Conservation (phyloP, 495 filamentous ascomycete genomes). For the Aspergillus haitiensis region DNA sequence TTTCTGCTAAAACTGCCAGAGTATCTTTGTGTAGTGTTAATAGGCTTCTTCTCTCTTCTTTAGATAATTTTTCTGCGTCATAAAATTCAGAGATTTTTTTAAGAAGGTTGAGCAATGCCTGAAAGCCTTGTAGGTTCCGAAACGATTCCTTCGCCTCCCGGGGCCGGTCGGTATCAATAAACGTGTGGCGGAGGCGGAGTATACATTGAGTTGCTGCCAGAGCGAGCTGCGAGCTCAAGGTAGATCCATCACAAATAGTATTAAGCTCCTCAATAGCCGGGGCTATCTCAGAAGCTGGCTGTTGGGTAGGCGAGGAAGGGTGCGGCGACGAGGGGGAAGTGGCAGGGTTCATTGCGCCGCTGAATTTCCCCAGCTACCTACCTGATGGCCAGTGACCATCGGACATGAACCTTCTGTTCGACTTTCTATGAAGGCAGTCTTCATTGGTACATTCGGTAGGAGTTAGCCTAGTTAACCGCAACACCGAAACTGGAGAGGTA, state of each 20-base stretch:
- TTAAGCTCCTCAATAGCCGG: constrained; percentile 56
- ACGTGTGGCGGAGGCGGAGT: constrained; percentile 54
- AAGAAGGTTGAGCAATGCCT: constrained; percentile 66
- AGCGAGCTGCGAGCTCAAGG: constrained; percentile 30
- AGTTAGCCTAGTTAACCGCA: constrained; percentile 7
- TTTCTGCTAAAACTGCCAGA: constrained; percentile 71
- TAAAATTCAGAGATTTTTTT: constrained; percentile 71
- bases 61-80: constrained; percentile 51
- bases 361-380: constrained; percentile 41
- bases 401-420: constrained; percentile 41
- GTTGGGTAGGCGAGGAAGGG: constrained; percentile 58
- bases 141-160: constrained; percentile 71
- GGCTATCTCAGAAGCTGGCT: constrained; percentile 60
- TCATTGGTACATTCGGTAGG: constrained; percentile 41
- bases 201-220: constrained; percentile 42
- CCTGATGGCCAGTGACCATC: constrained; percentile 42
- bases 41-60: constrained; percentile 59
- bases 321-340: constrained; percentile 59
- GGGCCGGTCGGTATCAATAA: constrained; percentile 52
- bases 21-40: constrained; percentile 69
- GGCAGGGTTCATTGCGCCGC: constrained; percentile 41
- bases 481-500: constrained; percentile 6
- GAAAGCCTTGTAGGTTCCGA: constrained; percentile 78
- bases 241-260: constrained; percentile 26
- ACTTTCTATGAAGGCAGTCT: constrained; percentile 39